A percentile compares a stretch with the other conserved stretches of the same genome.
Evolutionary conservation across 2,329 filamentous ascomycete species (phyloP).

Genomic region (Myriangium duriaei): DNA sequence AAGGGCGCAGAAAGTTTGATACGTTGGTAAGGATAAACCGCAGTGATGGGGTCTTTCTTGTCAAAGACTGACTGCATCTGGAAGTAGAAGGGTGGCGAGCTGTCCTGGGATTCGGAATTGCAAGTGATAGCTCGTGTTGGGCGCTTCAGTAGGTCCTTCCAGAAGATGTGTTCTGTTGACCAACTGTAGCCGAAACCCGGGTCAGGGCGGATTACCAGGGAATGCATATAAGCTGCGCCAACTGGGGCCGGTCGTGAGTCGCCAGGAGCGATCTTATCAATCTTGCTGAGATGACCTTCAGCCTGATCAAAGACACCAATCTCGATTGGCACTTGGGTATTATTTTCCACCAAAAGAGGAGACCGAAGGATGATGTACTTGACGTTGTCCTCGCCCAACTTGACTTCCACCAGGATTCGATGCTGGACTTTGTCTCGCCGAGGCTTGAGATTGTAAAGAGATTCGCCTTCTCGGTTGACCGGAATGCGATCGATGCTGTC

Average conservation of each 20-base stretch:
- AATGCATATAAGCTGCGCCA: slow-evolving; percentile 82
- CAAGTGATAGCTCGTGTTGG: slow-evolving; percentile 83
- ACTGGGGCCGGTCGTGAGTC: slow-evolving; percentile 83
- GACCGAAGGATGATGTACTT: slow-evolving; percentile 96
- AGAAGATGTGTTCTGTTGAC: slow-evolving; percentile 82
- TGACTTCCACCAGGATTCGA: slow-evolving; percentile 82
- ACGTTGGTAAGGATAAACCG: slow-evolving; percentile 85
- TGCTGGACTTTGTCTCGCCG: slow-evolving; percentile 77
- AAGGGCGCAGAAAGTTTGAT: slow-evolving; percentile 84
- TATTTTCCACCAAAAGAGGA: slow-evolving; percentile 83
- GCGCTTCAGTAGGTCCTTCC: slow-evolving; percentile 76
- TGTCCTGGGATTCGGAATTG: slow-evolving; percentile 69
- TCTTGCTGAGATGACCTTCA: slow-evolving; percentile 84
- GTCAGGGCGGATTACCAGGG: slow-evolving; percentile 75
- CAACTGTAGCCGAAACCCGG: slow-evolving; percentile 94
- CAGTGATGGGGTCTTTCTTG: slow-evolving; percentile 67
- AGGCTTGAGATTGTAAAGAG: slow-evolving; percentile 76
- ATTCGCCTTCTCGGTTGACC: slow-evolving; percentile 88
- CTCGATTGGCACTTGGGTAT: slow-evolving; percentile 91
- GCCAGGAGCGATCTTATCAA: slow-evolving; percentile 91
- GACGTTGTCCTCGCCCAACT: slow-evolving; percentile 83
- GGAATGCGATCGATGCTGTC: slow-evolving; percentile 79
- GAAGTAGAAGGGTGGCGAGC: slow-evolving; percentile 80
- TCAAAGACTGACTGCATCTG: slow-evolving; percentile 83
- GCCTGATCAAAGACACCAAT: slow-evolving; percentile 79